A percentile compares a stretch with the other conserved stretches of the same genome.
phyloP scores from a whole-genome alignment of 495 filamentous ascomycete species.

The Bacidia gigantensis region DNA sequence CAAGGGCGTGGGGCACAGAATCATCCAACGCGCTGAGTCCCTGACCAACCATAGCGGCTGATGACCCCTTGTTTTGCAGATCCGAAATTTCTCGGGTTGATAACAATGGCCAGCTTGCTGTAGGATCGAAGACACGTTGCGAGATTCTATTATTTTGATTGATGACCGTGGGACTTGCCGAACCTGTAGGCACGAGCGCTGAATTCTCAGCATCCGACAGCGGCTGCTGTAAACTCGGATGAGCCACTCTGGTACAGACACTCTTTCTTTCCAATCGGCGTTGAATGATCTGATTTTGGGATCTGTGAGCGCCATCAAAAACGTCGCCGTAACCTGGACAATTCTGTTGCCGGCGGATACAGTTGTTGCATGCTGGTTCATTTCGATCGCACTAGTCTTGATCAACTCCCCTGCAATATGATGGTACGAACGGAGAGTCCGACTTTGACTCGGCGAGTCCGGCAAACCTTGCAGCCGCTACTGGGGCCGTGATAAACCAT shows the following conservation, averaged over 20 bases:
- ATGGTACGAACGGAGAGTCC: not conserved
- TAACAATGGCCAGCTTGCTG: not conserved
- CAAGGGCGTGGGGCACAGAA: slow-evolving; percentile 1
- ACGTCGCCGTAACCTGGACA: slow-evolving; percentile 26
- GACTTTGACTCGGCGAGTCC: slow-evolving; percentile 11
- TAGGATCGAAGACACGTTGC: slow-evolving; percentile 6
- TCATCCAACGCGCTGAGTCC: not conserved
- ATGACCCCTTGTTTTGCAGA: not conserved
- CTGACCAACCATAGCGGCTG: not conserved
- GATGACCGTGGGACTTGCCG: not conserved
- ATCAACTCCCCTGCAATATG: not conserved
- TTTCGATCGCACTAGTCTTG: slow-evolving; percentile 22
- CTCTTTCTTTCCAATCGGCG: not conserved
- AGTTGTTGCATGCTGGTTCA: slow-evolving; percentile 27
- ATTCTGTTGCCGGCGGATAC: slow-evolving; percentile 23
- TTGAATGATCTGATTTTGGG: slow-evolving; percentile 9
- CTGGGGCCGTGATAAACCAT: slow-evolving; percentile 12
- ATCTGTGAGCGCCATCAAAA: slow-evolving; percentile 11
- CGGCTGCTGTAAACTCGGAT: not conserved
- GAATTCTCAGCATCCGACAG: not conserved
- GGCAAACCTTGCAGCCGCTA: slow-evolving; percentile 7
- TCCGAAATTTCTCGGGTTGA: not conserved
- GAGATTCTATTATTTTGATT: not conserved
- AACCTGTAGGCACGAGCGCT: not conserved
- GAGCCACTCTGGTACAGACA: not conserved